Evolutionary conservation across 768 basidiomycete genomes (phyloP).

Genomic region (Mycena epipterygia): DNA sequence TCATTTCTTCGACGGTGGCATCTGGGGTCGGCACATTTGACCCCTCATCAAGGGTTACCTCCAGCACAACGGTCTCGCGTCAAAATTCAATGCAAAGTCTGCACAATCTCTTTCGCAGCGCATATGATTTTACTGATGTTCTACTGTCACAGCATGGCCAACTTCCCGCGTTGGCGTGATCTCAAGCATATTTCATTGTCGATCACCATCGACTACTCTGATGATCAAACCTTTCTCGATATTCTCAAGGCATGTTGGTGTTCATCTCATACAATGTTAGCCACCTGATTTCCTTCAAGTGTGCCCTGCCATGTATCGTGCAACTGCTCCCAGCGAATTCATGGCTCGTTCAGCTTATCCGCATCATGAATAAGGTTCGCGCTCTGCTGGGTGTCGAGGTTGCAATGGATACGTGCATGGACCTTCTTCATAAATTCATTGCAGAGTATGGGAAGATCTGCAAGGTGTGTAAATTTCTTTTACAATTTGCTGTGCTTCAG

Average conservation of each 20-base stretch:
- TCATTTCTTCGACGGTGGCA: slow-evolving; percentile 23
- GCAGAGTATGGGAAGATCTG: slow-evolving; percentile 11
- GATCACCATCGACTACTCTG: slow-evolving; percentile 30
- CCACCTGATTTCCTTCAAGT: slow-evolving; percentile 9
- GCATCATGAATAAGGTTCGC: slow-evolving; percentile 10
- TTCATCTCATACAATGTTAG: background rate
- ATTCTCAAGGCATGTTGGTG: slow-evolving; percentile 25
- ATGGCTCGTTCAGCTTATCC: slow-evolving; percentile 3
- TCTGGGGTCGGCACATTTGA: slow-evolving; percentile 23
- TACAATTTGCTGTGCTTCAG: background rate
- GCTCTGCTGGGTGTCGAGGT: slow-evolving; percentile 19
- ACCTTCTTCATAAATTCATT: background rate
- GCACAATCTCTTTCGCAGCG: background rate
- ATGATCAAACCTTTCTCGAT: slow-evolving; percentile 32
- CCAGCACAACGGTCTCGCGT: background rate
- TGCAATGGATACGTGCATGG: background rate
- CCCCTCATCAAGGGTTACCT: slow-evolving; percentile 15
- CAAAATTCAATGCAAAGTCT: slow-evolving; percentile 19
- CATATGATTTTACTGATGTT: background rate
- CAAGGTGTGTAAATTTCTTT: background rate
- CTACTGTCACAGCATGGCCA: slow-evolving; percentile 14
- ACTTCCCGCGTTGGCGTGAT: slow-evolving; percentile 26
- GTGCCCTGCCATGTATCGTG: slow-evolving; percentile 23
- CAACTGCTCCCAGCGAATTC: slow-evolving; percentile 22
- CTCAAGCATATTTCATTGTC: slow-evolving; percentile 23